Evolutionary conservation across 1,284 basidiomycete genomes (phyloP).

Genomic region (Cutaneotrichosporon cavernicola): DNA sequence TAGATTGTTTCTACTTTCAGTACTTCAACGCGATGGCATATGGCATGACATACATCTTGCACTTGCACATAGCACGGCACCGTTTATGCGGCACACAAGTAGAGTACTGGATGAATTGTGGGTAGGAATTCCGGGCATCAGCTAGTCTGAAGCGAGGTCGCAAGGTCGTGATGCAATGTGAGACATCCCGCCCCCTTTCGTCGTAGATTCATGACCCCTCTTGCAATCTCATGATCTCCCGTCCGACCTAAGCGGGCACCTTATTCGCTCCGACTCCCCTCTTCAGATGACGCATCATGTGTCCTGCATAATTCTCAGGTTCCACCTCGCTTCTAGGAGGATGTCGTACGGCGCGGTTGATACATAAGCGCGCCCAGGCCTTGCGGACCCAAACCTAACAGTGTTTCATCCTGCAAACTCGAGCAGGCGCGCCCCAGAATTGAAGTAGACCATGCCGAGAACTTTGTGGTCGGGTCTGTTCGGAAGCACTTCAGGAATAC

Average conservation of each 20-base stretch:
- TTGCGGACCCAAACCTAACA: neutral
- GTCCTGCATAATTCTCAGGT: no score
- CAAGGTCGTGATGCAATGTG: neutral
- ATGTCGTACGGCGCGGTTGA: neutral
- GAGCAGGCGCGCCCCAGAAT: neutral
- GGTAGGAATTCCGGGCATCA: no score
- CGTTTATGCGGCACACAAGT: neutral
- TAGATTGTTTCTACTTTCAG: neutral
- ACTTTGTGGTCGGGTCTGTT: neutral
- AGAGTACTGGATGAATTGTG: no score
- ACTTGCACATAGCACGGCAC: neutral
- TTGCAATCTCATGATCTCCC: no score
- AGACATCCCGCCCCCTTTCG: no score
- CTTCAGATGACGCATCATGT: neutral
- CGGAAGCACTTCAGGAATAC: neutral
- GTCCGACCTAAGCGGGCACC: no score
- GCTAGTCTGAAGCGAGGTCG: no score
- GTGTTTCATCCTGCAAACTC: conserved; percentile 2
- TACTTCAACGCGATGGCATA: neutral
- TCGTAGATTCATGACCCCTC: no score
- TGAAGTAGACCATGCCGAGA: neutral
- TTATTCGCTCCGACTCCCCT: no score
- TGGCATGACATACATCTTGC: neutral
- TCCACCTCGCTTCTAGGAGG: no score
- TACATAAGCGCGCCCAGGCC: neutral